Evolutionary conservation across 1,284 basidiomycete genomes (phyloP), one percentile per base, ranked within the genome.

Genomic region (Vanrija humicola): DNA sequence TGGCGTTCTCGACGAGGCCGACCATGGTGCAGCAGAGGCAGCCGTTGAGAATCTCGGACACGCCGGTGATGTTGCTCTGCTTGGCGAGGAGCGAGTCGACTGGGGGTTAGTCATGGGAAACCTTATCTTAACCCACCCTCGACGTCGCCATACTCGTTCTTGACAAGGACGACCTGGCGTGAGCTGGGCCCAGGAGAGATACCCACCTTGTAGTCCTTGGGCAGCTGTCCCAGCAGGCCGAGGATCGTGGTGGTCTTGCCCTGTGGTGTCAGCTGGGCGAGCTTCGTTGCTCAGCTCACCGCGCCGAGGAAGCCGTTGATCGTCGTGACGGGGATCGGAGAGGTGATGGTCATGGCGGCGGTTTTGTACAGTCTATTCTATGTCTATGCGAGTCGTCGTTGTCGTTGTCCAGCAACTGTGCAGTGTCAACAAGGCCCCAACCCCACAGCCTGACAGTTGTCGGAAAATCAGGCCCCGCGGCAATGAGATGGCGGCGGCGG

Each of bases 1-100:
- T 76, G 7, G 91, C 91, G 15, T 81, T 89, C 75, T 92, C 87
- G 84, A 95, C 91, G 65, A 92, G 88, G 4, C 91, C 91, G 29
- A 94, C 90, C 39, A 94, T 83, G 1, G 92, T 87, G 69, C 90
- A 93, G 68, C 90, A 92, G 83, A 94, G 84, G 81, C 91, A 95
- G 23, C 91, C 91, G 72, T 94, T 95, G 60, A 92, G 77, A 48
- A 95, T 94, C 74, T 94, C 91, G 63, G 85, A 89, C 51, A 94
- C 90, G 2, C 87, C 89, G 18, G 88, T 78, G 47, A 94, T 80
- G 55, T 84, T 87, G 1, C 87, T 89, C 67, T 92, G 86, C 58
- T 85, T 82, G 10, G 89, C 90, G 15, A 94, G 82, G 60, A 92
- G 85, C 63, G 89, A 91, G 69, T 94, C 90, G 48, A 93, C 90